phyloP scores from a whole-genome alignment of 2,329 filamentous ascomycete genomes.

The Alternaria sp. region DNA sequence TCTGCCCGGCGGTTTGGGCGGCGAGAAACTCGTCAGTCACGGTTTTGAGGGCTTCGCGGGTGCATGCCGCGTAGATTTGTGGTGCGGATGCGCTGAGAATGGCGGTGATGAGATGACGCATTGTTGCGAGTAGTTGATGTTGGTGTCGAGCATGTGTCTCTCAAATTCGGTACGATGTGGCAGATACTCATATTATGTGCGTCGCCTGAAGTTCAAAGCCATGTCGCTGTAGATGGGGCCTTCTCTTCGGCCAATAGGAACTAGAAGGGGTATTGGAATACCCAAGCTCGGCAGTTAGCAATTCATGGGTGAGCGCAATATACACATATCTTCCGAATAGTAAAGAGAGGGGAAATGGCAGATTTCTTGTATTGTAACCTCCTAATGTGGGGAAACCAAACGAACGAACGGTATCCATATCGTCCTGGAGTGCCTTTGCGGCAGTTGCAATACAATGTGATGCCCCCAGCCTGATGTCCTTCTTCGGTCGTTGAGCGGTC shows the following conservation, averaged over 20 bases:
- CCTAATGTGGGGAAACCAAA: conserved; percentile 2
- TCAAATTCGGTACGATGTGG: not conserved
- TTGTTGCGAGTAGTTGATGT: not conserved
- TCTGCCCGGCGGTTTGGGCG: conserved; percentile 36
- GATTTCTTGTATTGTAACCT: not conserved
- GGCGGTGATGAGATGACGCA: conserved; percentile 11
- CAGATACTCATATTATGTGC: not conserved
- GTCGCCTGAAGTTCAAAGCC: not conserved
- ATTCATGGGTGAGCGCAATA: not conserved
- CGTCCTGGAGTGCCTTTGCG: not conserved
- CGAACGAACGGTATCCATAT: not conserved
- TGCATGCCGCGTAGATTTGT: conserved; percentile 34
- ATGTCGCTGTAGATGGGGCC: not conserved
- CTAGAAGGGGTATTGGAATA: not conserved
- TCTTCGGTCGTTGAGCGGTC: not conserved
- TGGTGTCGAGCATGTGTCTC: too few relatives aligned
- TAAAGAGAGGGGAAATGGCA: conserved; percentile 5
- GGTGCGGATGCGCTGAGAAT: conserved; percentile 13
- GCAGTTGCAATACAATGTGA: not conserved
- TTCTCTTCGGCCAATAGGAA: not conserved
- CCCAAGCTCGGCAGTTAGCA: conserved; percentile 18
- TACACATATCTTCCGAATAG: conserved; percentile 7
- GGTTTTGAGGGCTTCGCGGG: conserved; percentile 28
- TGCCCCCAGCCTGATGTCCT: not conserved
- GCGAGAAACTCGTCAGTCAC: conserved; percentile 31